Evolutionary conservation across 345 rosid species (phyloP).

Genomic region (Stellera chamaejasme): DNA sequence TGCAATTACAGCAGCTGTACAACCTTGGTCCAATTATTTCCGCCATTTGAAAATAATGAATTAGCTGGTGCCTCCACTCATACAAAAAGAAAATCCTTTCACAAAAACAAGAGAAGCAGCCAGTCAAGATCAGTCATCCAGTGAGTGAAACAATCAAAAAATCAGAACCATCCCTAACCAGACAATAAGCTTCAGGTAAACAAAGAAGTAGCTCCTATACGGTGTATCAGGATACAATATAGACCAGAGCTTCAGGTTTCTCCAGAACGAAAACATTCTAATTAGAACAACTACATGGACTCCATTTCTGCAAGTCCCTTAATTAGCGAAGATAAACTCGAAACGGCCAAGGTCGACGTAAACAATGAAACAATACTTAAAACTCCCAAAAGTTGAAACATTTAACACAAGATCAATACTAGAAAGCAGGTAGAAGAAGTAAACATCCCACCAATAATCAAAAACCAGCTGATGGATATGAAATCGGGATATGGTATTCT

Average conservation of each 20-base stretch:
- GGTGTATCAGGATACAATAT: constrained; percentile 1
- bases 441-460: constrained; percentile 2
- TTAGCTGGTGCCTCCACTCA: neutral
- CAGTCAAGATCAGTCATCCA: neutral
- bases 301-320: neutral
- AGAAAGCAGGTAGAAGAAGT: neutral
- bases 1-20: constrained; percentile 56
- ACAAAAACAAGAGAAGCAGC: neutral
- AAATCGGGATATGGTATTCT: neutral
- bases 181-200: neutral
- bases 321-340: neutral
- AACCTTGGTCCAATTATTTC: constrained; percentile 37
- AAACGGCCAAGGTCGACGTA: no score
- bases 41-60: constrained; percentile 11
- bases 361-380: constrained; percentile 1
- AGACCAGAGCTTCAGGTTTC: no score
- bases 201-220: constrained; percentile 2
- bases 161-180: neutral
- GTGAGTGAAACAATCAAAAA: neutral
- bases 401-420: neutral
- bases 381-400: neutral
- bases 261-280: neutral
- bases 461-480: constrained; percentile 1
- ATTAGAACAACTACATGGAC: neutral
- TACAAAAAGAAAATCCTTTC: neutral